phyloP scores from a whole-genome alignment of 1,139 yeast species.

The Keqinozyma sinolaborantium region DNA sequence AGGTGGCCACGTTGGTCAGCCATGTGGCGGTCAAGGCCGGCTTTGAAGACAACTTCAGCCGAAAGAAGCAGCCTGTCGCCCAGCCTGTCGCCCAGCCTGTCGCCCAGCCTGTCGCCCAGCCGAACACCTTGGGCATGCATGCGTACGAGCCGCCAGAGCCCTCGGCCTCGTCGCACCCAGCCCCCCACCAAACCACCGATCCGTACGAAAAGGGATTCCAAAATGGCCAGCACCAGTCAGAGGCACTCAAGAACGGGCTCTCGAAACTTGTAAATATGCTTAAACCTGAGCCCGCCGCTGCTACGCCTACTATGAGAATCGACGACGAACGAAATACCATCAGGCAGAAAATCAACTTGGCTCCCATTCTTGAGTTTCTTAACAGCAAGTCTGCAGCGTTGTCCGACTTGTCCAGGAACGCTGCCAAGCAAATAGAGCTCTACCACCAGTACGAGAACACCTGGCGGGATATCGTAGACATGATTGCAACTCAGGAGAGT shows the following conservation, averaged over 20 bases:
- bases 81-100: not conserved
- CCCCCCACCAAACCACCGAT: slow-evolving; percentile 3
- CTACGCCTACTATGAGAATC: slow-evolving; percentile 7
- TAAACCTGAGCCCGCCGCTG: slow-evolving; percentile 1
- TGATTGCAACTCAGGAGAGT: slow-evolving; percentile 26
- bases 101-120: not conserved
- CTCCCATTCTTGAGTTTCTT: slow-evolving; percentile 29
- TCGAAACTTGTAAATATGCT: slow-evolving; percentile 7
- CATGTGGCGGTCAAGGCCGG: slow-evolving; percentile 28
- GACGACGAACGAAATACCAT: slow-evolving; percentile 37
- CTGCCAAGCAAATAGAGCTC: slow-evolving; percentile 25
- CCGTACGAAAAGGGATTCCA: slow-evolving; percentile 36
- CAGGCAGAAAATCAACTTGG: slow-evolving; percentile 27
- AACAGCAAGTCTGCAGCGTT: slow-evolving; percentile 28
- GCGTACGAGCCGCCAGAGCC: slow-evolving; percentile 18
- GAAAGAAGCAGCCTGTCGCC: slow-evolving; percentile 1
- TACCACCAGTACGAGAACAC: slow-evolving; percentile 27
- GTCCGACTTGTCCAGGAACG: slow-evolving; percentile 18
- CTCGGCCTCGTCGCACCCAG: not conserved
- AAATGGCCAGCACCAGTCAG: slow-evolving; percentile 29
- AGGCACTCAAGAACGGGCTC: slow-evolving; percentile 19
- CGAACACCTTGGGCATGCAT: slow-evolving; percentile 23
- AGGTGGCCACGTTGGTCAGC: slow-evolving; percentile 16
- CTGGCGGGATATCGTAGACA: slow-evolving; percentile 37
- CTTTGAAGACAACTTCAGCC: slow-evolving; percentile 17